A percentile compares a stretch with the other conserved stretches of the same genome.
phyloP scores from a whole-genome alignment of 768 basidiomycete genomes.

The Boletus reticuloceps region DNA sequence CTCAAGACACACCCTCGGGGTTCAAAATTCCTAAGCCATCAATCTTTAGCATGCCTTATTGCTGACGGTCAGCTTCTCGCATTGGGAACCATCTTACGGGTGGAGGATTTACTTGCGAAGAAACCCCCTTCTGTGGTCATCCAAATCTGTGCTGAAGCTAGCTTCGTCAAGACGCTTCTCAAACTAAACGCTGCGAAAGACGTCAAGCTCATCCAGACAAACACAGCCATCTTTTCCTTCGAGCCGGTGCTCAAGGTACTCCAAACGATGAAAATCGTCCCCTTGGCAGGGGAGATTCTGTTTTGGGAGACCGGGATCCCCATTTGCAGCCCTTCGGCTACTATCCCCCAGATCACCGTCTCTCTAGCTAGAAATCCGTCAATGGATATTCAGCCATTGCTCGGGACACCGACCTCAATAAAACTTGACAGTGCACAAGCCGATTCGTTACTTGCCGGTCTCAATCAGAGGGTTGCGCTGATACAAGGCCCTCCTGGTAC shows the following conservation, averaged over 20 bases:
- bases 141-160: constrained; percentile 46
- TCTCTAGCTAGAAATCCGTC: constrained; percentile 31
- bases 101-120: constrained; percentile 49
- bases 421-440: constrained; percentile 51
- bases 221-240: constrained; percentile 61
- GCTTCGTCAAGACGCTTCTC: constrained; percentile 38
- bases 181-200: constrained; percentile 35
- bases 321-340: constrained; percentile 8
- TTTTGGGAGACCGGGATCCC: constrained; percentile 43
- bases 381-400: constrained; percentile 39
- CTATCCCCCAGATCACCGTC: constrained; percentile 24
- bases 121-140: constrained; percentile 51
- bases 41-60: constrained; percentile 52
- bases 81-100: constrained; percentile 52
- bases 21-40: constrained; percentile 46
- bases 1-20: constrained; percentile 35
- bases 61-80: constrained; percentile 47
- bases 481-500: constrained; percentile 74
- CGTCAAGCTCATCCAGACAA: constrained; percentile 52
- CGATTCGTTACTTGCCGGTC: constrained; percentile 44
- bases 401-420: constrained; percentile 40
- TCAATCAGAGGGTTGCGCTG: constrained; percentile 55
- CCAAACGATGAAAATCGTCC: constrained; percentile 43
- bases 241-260: constrained; percentile 60
- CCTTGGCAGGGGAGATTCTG: constrained; percentile 50